Percentiles rank a stretch among this genome's conserved stretches.
These are phyloP conservation scores for Aphanomyces stellatus DNA, from an alignment of 352 stramenopile genomes.

Conservation along the genomic window DNA sequence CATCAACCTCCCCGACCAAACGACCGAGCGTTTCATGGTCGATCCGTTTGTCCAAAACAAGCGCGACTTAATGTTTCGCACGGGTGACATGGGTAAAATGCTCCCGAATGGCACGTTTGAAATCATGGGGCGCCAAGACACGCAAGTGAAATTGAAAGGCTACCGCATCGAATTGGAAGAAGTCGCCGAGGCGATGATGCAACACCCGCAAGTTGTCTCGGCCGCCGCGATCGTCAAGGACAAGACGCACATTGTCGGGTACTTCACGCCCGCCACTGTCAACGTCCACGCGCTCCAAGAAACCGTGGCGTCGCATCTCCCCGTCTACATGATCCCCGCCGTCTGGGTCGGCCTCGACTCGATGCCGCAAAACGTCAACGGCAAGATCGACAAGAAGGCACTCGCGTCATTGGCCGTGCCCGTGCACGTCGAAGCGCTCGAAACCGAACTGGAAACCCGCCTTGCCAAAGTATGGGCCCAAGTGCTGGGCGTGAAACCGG, in stretches of 20 bases:
- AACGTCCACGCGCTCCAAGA: constrained; percentile 51
- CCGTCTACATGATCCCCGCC: constrained; percentile 75
- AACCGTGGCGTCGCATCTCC: constrained; percentile 66
- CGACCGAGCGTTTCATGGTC: constrained; percentile 26
- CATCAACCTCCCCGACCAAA: background rate
- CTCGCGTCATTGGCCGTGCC: background rate
- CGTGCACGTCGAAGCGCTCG: background rate
- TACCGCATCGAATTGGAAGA: constrained; percentile 78
- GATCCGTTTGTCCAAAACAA: constrained; percentile 46
- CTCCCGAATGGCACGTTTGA: constrained; percentile 87
- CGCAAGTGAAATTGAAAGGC: constrained; percentile 72
- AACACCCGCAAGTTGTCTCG: constrained; percentile 29
- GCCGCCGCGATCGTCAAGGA: constrained; percentile 35
- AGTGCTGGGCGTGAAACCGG: background rate
- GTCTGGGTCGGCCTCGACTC: constrained; percentile 72
- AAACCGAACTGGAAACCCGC: background rate
- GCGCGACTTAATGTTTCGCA: constrained; percentile 87
- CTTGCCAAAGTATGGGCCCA: background rate
- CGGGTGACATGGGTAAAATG: constrained; percentile 85
- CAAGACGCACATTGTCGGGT: constrained; percentile 86
- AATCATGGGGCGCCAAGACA: constrained; percentile 56
- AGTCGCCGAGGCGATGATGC: constrained; percentile 50
- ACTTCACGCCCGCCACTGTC: constrained; percentile 78
- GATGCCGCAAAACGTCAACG: constrained; percentile 75
- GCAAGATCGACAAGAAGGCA: constrained; percentile 81